Base-by-base conservation (phyloP, 352 stramenopile genomes). In the Elongisporangium prolatum region DNA sequence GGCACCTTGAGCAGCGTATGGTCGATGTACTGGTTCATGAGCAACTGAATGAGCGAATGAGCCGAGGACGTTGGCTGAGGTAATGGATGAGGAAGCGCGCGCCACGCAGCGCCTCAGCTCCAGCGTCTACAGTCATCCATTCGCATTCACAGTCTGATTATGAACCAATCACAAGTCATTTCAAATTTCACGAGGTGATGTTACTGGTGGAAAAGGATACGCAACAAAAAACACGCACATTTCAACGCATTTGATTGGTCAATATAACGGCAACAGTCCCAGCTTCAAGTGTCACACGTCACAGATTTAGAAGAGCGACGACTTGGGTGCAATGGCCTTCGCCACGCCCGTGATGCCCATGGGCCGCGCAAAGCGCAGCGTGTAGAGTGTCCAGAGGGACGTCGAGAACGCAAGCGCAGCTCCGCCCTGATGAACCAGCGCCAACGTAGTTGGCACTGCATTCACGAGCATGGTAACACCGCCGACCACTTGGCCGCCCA, bases 401-500 rank as follows among this genome's bases (percentile, higher is more conserved):
- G 81, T 84, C 0, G 70, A 73, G 4, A 91, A 64, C 34, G 88
- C 74, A 48, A 85, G 51, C 4, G 61, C 69, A 2, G 81, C 78
- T 4, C 78, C 78, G 8, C 75, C 69, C 47, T 98, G 91, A 77
- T 99, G 97, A 34, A 80, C 84, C 53, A 97, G 95, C 25, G 95
- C 96, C 14, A 99, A 70, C 21, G 73, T 65, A 20, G 98, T 89
- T 2, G 97, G 97, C 38, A 99, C 94, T 66, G 97, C 96, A 54
- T 96, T 93, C 64, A 99, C 79, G 16, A 99, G 70, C 68, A 98
- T 99, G 16, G 87, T 91, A 13, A 98, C 90, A 21, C 97, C 97
- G 16, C 98, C 78, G 0, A 75, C 61, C 17, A 97, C 89, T 84
- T 98, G 75, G 22, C n/a, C 21, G 13, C 68, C 65, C 7, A 73